Evolutionary conservation across 1,139 yeast species (phyloP), one percentile per base, ranked within the genome.

Genomic region (Pichia sp.): DNA sequence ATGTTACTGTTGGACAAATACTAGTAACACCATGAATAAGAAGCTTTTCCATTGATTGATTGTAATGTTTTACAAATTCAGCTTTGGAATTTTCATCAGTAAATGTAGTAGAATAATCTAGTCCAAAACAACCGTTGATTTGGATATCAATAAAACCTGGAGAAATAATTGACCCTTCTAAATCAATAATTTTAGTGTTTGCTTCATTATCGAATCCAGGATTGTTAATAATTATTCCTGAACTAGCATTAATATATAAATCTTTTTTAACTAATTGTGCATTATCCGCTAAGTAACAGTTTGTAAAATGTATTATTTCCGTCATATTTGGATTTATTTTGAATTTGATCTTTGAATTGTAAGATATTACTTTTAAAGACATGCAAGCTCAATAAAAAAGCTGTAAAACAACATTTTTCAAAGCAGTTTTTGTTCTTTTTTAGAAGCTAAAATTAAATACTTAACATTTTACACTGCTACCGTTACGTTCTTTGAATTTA

Each of bases 81-180:
- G 31, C 37, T 33, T 61, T 54, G 1, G 61, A 59, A 8, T 68
- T 58, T 57, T 67, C 60, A 44, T 65, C 63, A 23, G 19, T 29
- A 15, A 43, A 38, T 1, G 38, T 35, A 6, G 36, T 15, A 3
- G 78, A 70, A 54, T 72, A 78, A 49, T 77, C 79, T 49, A 76
- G 63, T 4, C 83, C 83, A 49, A 70, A 76, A 38, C 77, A 70
- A 9, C 83, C 84, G 50, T 78, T 78, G 46, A 76, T 72, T 55
- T 78, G 84, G 43, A 76, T 70, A 55, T 78, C 84, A 18, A 78
- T 63, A 52, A 71, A 75, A 3, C 84, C 84, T 0, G 84, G 81
- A 1, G 80, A 72, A 31, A 78, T 50, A 31, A 74, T 65, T 26
- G 62, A 59, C 6, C 78, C 80, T 18, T 68, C 52, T 42, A 77